Conservation (phyloP, 2,329 filamentous ascomycete species). For the Aspergillus felis region DNA sequence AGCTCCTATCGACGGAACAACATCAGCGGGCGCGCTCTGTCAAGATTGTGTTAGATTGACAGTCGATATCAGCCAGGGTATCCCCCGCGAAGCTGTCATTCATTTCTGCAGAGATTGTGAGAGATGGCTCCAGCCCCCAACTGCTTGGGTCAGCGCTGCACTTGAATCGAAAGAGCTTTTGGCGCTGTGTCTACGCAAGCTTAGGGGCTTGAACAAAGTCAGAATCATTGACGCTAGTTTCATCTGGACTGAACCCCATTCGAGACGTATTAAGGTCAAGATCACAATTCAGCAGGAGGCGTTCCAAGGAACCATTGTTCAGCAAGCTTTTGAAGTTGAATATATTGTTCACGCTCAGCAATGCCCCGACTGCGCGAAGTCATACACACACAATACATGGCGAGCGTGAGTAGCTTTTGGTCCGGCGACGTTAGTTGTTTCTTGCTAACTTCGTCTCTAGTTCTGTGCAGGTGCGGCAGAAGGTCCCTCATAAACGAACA, state of each 20-base stretch:
- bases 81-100: constrained; percentile 83
- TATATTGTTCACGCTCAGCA: constrained; percentile 89
- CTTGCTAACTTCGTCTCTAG: background rate
- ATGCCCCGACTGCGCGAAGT: constrained; percentile 92
- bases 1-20: constrained; percentile 88
- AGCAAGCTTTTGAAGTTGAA: constrained; percentile 93
- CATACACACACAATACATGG: constrained; percentile 95
- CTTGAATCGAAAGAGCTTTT: constrained; percentile 90
- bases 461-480: constrained; percentile 90
- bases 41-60: constrained; percentile 95
- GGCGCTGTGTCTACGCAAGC: constrained; percentile 82
- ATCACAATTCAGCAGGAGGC: constrained; percentile 81
- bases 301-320: constrained; percentile 65
- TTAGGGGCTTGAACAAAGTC: constrained; percentile 82
- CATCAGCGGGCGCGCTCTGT: constrained; percentile 80
- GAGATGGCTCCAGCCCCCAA: constrained; percentile 83
- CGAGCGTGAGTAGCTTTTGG: constrained; percentile 49
- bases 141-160: constrained; percentile 76
- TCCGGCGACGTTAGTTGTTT: background rate
- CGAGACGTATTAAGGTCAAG: constrained; percentile 86
- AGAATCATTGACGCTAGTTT: constrained; percentile 94
- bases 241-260: constrained; percentile 98
- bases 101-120: constrained; percentile 95
- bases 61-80: constrained; percentile 85
- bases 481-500: constrained; percentile 90